Percentiles rank a stretch among this genome's conserved stretches.
Conservation (phyloP, 768 basidiomycete genomes). For the Tulasnella sp. region DNA sequence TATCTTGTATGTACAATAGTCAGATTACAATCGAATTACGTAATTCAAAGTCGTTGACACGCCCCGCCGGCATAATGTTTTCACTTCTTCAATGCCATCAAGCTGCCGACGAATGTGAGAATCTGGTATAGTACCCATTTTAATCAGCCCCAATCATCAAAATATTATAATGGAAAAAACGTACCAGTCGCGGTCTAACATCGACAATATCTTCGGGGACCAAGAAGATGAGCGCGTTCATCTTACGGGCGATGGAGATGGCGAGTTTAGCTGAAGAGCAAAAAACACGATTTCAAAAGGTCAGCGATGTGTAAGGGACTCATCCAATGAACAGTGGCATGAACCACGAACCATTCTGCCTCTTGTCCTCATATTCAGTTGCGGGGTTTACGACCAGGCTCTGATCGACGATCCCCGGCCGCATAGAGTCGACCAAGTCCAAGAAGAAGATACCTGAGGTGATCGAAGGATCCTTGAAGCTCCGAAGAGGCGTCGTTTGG, state of each 20-base stretch:
- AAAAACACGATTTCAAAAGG: constrained; percentile 1
- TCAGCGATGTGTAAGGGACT: not conserved
- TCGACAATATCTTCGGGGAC: constrained; percentile 98
- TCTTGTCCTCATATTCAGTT: constrained; percentile 70
- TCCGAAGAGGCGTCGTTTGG: constrained; percentile 55
- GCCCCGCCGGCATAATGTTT: no score
- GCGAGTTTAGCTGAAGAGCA: constrained; percentile 71
- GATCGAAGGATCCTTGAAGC: constrained; percentile 88
- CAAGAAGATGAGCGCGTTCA: constrained; percentile 91
- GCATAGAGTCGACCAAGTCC: constrained; percentile 79
- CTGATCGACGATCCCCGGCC: constrained; percentile 93
- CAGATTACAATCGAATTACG: no score
- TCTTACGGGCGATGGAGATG: constrained; percentile 97
- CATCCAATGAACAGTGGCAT: not conserved
- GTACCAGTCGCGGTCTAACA: constrained; percentile 76
- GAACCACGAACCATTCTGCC: constrained; percentile 72
- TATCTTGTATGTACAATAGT: no score
- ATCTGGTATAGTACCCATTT: constrained; percentile 41
- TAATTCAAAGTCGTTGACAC: no score
- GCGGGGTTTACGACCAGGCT: constrained; percentile 54
- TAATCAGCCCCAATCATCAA: no score
- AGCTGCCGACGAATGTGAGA: constrained; percentile 88
- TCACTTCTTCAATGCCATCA: constrained; percentile 42
- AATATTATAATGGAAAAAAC: constrained; percentile 27
- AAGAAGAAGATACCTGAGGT: constrained; percentile 89